phyloP scores from a whole-genome alignment of 768 basidiomycete genomes.

The Boletus subparvulus region DNA sequence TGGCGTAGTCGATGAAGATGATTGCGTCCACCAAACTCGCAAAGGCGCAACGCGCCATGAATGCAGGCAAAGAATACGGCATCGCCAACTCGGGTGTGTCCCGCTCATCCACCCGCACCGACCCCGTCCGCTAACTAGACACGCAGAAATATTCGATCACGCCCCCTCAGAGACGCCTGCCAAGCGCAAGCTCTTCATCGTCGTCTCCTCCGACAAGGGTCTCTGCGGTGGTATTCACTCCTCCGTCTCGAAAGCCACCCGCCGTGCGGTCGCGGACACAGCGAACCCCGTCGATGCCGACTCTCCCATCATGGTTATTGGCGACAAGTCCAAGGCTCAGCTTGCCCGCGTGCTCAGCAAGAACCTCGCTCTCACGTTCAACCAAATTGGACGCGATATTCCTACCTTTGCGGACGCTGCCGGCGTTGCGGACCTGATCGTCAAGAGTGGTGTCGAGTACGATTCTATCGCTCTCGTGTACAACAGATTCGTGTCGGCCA shows the following conservation, averaged over 20 bases:
- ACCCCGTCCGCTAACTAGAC: slow-evolving; percentile 9
- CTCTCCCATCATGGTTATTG: slow-evolving; percentile 81
- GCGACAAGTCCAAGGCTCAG: slow-evolving; percentile 97
- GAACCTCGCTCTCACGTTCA: slow-evolving; percentile 85
- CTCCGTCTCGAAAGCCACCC: slow-evolving; percentile 87
- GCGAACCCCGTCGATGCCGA: slow-evolving; percentile 50
- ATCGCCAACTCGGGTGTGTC: slow-evolving; percentile 78
- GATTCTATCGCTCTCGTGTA: slow-evolving; percentile 81
- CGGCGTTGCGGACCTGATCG: slow-evolving; percentile 88
- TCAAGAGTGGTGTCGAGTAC: slow-evolving; percentile 80
- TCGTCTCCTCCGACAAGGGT: slow-evolving; percentile 97
- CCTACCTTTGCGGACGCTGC: slow-evolving; percentile 97
- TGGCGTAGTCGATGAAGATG: slow-evolving; percentile 91
- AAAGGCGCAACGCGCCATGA: slow-evolving; percentile 94
- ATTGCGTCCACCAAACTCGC: slow-evolving; percentile 96
- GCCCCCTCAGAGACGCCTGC: slow-evolving; percentile 64
- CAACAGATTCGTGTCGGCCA: slow-evolving; percentile 85
- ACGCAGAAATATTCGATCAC: slow-evolving; percentile 84
- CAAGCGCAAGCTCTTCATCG: slow-evolving; percentile 85
- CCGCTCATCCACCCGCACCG: slow-evolving; percentile 2
- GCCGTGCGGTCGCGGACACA: slow-evolving; percentile 60
- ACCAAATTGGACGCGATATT: slow-evolving; percentile 96
- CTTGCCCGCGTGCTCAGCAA: slow-evolving; percentile 62
- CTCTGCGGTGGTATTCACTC: slow-evolving; percentile 99
- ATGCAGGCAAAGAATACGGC: slow-evolving; percentile 89